Base-by-base conservation (phyloP, 1,284 basidiomycete genomes). In the Lentinus polychrous region DNA sequence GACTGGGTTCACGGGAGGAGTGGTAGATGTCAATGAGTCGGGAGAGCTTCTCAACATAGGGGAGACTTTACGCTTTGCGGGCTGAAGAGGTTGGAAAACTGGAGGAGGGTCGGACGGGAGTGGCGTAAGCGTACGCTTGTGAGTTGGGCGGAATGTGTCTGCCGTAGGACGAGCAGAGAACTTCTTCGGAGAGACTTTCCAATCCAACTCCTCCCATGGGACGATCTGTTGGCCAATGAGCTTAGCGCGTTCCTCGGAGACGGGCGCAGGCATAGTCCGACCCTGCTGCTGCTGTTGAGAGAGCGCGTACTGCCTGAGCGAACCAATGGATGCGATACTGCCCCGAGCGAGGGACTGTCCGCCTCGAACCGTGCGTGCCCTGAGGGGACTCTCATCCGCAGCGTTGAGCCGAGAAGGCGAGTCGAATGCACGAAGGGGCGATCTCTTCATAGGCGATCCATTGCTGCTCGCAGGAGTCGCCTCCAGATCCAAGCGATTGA, bases 401-500 rank as follows among this genome's bases (percentile, higher is more conserved):
- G 37, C 24, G 22, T 42, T 43, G 20, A 36, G 32, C 31, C 35
- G 47, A 18, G 53, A 38, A 44, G 58, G 34, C 46, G 55, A 48
- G 24, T 42, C 39, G 20, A 39, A 10, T 35, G 33, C 34, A 40
- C 52, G 47, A 14, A 53, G 44, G 10, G 61, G 63, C 7, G 70
- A 66, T 8, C 57, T 52, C 31, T 55, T 55, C 20, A 65, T 50
- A 0, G 78, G 77, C 0, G 76, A 75, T 46, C 67, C 55, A 40
- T 76, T 74, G 2, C 74, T 60, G 14, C 69, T 62, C 18, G 50
- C 68, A 0, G 86, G 86, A 0, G 86, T 87, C 2, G 83, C 82
- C 57, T 87, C 79, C 2, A 89, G 69, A 55, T 90, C 84, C 20
- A 90, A 70, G 17, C 76, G 74, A 54, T 81, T 85, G 63, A 91